Base-by-base conservation (phyloP, 2,329 filamentous ascomycete species). In the Paracorniculantispora psalliotae region DNA sequence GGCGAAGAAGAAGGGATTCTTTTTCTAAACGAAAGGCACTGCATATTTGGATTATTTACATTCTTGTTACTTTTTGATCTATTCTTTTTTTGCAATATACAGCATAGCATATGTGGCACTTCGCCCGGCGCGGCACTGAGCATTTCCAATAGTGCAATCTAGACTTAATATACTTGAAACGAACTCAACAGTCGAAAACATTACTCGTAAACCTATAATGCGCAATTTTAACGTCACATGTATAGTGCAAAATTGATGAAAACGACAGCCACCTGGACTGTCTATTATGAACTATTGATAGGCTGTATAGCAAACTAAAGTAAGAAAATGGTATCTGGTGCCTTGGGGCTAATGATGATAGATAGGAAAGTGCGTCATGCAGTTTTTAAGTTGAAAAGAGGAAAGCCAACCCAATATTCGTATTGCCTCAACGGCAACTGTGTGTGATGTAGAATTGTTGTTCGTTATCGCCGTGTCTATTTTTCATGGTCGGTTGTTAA, bases 1-100 rank as follows among this genome's bases (percentile, higher is more conserved):
- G 75, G 63, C 77, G 75, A 64, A 23, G 9, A 61, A 57, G 47
- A 55, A 56, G 21, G 57, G 57, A 0, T 54, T 53, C 25, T 59
- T 59, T 26, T 59, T 59, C 50, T 53, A 48, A 35, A 7, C 12
- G 6, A 43, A 30, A n/a, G 6, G 10, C 10, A 28, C 13, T 28
- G 2, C 12, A 23, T 10, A 4, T 44, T 50, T 39, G 39, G 37
- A 21, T 21, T 2, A 23, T 51, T 26, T 50, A 19, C 19, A 25
- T 37, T n/a, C 41, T 21, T n/a, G 19, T 47, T 44, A 47, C 28
- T 37, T 49, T 23, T 19, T 12, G 15, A 6, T 17, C 9, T 23
- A 41, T 37, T 9, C 6, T 46, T 28, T 57, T 44, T 57, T n/a
- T 23, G 21, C 25, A 51, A 43, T 39, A 26, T 25, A 39, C 17